Percentiles rank a stretch among this genome's conserved stretches.
These are phyloP conservation scores for Candida railenensis DNA, from an alignment of 805 yeast species.

Conservation along the genomic window DNA sequence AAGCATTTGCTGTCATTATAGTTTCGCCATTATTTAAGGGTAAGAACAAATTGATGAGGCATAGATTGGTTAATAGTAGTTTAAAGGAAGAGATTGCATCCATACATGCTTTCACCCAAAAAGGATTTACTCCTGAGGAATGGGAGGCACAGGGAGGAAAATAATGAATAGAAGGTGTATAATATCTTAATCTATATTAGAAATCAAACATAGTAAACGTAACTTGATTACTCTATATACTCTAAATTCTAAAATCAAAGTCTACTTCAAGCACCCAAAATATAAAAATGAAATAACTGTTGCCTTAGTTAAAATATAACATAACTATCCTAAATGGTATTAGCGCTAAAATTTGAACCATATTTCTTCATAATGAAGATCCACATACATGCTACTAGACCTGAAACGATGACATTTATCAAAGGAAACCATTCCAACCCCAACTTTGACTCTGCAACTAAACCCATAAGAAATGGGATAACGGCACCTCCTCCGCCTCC, in stretches of 20 bases:
- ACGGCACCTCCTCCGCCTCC: slow-evolving; percentile 86
- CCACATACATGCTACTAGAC: slow-evolving; percentile 28
- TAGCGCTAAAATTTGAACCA: slow-evolving; percentile 7
- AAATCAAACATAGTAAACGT: too few relatives aligned
- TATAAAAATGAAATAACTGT: too few relatives aligned
- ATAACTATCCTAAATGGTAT: slow-evolving; percentile 5
- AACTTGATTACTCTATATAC: too few relatives aligned
- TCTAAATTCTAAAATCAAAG: too few relatives aligned
- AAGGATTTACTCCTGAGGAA: slow-evolving; percentile 83
- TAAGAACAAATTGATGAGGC: slow-evolving; percentile 82
- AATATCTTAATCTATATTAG: background rate
- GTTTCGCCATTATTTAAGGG: slow-evolving; percentile 72
- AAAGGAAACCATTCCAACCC: slow-evolving; percentile 34
- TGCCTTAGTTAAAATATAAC: too few relatives aligned
- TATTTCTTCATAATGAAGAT: slow-evolving; percentile 13
- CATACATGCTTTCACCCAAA: slow-evolving; percentile 96
- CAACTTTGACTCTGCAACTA: slow-evolving; percentile 33
- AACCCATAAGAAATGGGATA: slow-evolving; percentile 65
- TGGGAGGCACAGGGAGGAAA: slow-evolving; percentile 54
- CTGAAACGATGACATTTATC: slow-evolving; percentile 24
- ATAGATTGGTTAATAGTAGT: slow-evolving; percentile 77
- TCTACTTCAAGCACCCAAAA: too few relatives aligned
- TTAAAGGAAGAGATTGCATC: slow-evolving; percentile 80
- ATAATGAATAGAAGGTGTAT: background rate
- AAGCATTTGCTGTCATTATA: slow-evolving; percentile 91